These are phyloP conservation scores for Capniomyces stellatus DNA, from an alignment of 371 early-diverging fungal genomes.

Conservation along the genomic window DNA sequence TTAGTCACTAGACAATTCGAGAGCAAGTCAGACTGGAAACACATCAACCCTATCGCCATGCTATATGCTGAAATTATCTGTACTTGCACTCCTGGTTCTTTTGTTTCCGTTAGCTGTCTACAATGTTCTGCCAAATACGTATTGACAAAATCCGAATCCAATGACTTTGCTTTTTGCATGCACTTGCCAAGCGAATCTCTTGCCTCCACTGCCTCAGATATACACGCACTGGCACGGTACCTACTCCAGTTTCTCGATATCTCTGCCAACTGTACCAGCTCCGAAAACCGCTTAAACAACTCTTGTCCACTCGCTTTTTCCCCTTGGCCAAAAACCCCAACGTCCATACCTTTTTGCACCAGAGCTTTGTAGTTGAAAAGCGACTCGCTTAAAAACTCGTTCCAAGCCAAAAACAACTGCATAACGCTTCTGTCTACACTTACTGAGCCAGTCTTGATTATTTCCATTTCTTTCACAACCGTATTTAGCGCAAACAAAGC, in stretches of 20 bases:
- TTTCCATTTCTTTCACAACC: no score
- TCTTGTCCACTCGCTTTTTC: neutral
- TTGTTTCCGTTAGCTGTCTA: neutral
- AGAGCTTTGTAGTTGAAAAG: neutral
- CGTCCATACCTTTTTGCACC: neutral
- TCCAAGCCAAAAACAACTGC: neutral
- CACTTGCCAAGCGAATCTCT: neutral
- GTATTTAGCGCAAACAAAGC: no score
- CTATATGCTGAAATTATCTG: neutral
- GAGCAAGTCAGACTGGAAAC: neutral
- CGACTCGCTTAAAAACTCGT: neutral
- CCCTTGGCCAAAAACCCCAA: neutral
- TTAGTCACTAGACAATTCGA: neutral
- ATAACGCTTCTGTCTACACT: neutral
- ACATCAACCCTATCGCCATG: neutral
- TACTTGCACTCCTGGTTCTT: neutral
- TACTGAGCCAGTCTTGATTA: no score
- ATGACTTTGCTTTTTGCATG: neutral
- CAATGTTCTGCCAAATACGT: neutral
- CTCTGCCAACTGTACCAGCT: no score
- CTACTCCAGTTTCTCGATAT: neutral
- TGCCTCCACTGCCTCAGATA: no score
- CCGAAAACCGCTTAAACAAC: neutral
- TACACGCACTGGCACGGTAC: neutral
- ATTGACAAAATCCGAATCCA: neutral